These are phyloP conservation scores for Lentinula edodes DNA, from an alignment of 768 basidiomycete genomes.

Conservation along the genomic window DNA sequence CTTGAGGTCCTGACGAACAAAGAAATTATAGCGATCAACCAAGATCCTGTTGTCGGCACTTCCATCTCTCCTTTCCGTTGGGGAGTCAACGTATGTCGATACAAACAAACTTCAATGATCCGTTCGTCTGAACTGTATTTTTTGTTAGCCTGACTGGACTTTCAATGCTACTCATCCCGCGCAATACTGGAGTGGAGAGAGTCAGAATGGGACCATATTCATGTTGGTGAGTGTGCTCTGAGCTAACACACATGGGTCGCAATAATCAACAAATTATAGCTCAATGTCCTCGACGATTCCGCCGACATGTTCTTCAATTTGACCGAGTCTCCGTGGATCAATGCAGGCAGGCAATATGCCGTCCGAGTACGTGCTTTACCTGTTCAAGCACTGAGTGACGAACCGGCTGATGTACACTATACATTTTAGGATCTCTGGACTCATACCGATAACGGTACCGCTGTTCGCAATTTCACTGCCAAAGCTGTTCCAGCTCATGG, in stretches of 20 bases:
- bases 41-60: slow-evolving; percentile 57
- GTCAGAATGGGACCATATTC: slow-evolving; percentile 58
- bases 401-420: neutral
- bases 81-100: slow-evolving; percentile 53
- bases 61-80: slow-evolving; percentile 63
- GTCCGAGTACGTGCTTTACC: slow-evolving; percentile 42
- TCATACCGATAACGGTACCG: slow-evolving; percentile 66
- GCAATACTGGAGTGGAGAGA: slow-evolving; percentile 68
- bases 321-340: slow-evolving; percentile 67
- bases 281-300: slow-evolving; percentile 54
- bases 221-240: slow-evolving; percentile 47
- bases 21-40: slow-evolving; percentile 67
- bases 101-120: neutral
- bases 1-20: slow-evolving; percentile 53
- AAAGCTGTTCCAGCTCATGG: slow-evolving; percentile 58
- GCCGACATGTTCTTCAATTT: slow-evolving; percentile 57
- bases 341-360: slow-evolving; percentile 60
- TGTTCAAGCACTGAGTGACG: neutral
- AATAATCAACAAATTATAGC: slow-evolving; percentile 23
- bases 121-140: neutral
- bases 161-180: slow-evolving; percentile 46
- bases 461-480: slow-evolving; percentile 51
- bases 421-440: slow-evolving; percentile 59
- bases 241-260: neutral
- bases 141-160: slow-evolving; percentile 35